A percentile compares a stretch with the other conserved stretches of the same genome.
Evolutionary conservation across 2,329 filamentous ascomycete genomes (phyloP).

Genomic region (Cladophialophora psammophila): DNA sequence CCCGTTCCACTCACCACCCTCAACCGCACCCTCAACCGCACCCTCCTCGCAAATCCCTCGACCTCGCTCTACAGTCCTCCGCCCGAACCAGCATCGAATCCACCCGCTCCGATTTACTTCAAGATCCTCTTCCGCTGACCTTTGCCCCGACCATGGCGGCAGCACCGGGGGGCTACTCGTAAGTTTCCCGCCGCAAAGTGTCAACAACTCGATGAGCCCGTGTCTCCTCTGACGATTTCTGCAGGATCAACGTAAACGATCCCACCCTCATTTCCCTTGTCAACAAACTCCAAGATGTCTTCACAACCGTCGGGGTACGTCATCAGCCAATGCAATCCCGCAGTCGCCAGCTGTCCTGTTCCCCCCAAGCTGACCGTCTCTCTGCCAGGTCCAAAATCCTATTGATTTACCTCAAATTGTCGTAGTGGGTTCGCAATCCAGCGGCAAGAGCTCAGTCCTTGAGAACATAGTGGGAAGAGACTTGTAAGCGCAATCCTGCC

Average conservation of each 20-base stretch:
- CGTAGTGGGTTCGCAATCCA: constrained; percentile 97
- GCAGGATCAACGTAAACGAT: constrained; percentile 75
- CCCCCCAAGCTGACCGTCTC: constrained; percentile 41
- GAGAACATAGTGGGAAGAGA: constrained; percentile 99
- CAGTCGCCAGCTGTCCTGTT: constrained; percentile 40
- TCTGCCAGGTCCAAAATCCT: constrained; percentile 86
- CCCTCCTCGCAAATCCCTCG: constrained; percentile 22
- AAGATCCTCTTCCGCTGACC: constrained; percentile 31
- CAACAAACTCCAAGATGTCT: constrained; percentile 99
- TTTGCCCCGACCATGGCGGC: constrained; percentile 52
- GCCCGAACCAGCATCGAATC: constrained; percentile 30
- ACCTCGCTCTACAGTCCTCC: constrained; percentile 26
- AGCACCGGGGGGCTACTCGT: constrained; percentile 54
- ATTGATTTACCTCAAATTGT: constrained; percentile 99
- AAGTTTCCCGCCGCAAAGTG: constrained; percentile 43
- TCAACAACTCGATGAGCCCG: constrained; percentile 28
- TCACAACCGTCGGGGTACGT: constrained; percentile 88
- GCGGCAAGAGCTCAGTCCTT: constrained; percentile 97
- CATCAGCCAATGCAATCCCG: constrained; percentile 6
- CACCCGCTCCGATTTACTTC: constrained; percentile 21
- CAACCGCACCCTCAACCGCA: constrained; percentile 6
- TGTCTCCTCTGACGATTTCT: constrained; percentile 20
- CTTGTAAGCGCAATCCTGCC: constrained; percentile 72
- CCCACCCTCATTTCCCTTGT: constrained; percentile 79
- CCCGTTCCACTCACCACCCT: constrained; percentile 11